These are phyloP conservation scores for Sordaria brevicollis DNA, from an alignment of 495 filamentous ascomycete species.

Conservation along the genomic window DNA sequence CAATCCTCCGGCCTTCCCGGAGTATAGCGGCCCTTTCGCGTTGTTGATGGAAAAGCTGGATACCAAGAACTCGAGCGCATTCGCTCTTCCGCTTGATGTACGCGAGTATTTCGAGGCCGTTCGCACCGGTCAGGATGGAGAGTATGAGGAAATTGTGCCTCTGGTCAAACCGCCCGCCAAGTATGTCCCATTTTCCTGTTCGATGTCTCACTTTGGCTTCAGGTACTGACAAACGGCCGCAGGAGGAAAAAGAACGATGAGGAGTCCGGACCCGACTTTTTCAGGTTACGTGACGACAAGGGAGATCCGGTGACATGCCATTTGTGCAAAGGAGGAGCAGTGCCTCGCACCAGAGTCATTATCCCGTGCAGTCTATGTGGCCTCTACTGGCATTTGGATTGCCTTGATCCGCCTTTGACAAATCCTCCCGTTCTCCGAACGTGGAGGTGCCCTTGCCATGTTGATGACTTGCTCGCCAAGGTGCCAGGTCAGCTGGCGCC, in stretches of 20 bases:
- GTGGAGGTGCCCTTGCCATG: conserved; percentile 87
- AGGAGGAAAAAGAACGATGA: conserved; percentile 49
- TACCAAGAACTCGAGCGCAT: conserved; percentile 58
- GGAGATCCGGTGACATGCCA: conserved; percentile 63
- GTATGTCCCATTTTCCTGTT: conserved; percentile 1
- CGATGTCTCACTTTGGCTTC: conserved; percentile 7
- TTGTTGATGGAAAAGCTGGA: conserved; percentile 49
- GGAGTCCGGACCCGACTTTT: conserved; percentile 52
- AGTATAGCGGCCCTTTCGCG: conserved; percentile 42
- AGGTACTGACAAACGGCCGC: conserved; percentile 14
- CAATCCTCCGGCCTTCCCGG: conserved; percentile 23
- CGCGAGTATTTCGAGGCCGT: conserved; percentile 68
- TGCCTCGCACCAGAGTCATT: conserved; percentile 48
- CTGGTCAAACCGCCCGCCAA: conserved; percentile 28
- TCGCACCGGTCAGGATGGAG: conserved; percentile 59
- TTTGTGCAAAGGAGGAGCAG: conserved; percentile 48
- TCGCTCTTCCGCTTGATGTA: conserved; percentile 55
- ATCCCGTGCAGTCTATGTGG: conserved; percentile 76
- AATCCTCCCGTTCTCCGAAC: conserved; percentile 58
- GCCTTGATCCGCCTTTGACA: conserved; percentile 73
- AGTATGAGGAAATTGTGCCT: conserved; percentile 55
- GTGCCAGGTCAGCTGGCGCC: conserved; percentile 33
- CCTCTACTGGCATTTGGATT: conserved; percentile 82
- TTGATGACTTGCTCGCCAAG: conserved; percentile 43
- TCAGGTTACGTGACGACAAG: conserved; percentile 53